Conservation (phyloP, 495 filamentous ascomycete species). For the Stereocaulon alpinum region DNA sequence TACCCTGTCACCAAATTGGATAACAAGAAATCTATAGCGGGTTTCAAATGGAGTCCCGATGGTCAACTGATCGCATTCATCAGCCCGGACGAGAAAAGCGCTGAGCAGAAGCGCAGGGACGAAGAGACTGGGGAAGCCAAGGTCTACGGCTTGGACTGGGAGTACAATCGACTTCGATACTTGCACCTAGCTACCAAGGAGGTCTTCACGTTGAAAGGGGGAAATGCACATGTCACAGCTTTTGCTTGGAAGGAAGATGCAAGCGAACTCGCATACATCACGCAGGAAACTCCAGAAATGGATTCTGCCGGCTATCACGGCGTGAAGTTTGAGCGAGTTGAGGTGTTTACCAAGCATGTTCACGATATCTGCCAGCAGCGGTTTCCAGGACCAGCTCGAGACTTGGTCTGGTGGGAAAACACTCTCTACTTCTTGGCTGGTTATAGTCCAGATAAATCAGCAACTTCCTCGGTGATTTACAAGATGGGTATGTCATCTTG, state of each 20-base stretch:
- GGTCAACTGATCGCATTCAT: slow-evolving; percentile 23
- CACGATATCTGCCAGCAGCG: not conserved
- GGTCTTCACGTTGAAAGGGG: not conserved
- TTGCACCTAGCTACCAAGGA: not conserved
- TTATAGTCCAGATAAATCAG: not conserved
- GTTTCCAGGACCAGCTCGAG: not conserved
- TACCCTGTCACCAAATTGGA: slow-evolving; percentile 15
- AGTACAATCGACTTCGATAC: slow-evolving; percentile 13
- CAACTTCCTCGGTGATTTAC: not conserved
- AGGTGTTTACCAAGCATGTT: not conserved
- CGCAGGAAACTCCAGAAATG: slow-evolving; percentile 5
- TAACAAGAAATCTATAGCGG: slow-evolving; percentile 16
- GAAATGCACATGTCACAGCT: slow-evolving; percentile 9
- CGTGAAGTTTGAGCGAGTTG: not conserved
- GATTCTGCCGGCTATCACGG: slow-evolving; percentile 7
- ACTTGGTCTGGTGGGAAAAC: not conserved
- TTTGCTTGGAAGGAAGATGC: slow-evolving; percentile 12
- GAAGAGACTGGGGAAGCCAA: not conserved
- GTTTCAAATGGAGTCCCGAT: slow-evolving; percentile 20
- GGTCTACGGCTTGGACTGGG: slow-evolving; percentile 13
- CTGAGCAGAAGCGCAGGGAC: slow-evolving; percentile 7
- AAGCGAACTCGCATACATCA: slow-evolving; percentile 3
- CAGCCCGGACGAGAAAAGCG: slow-evolving; percentile 20
- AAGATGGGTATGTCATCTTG: not conserved
- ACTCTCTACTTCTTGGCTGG: slow-evolving; percentile 6